Conservation (phyloP, 2,329 filamentous ascomycete genomes). For the Aspergillus fructus region DNA sequence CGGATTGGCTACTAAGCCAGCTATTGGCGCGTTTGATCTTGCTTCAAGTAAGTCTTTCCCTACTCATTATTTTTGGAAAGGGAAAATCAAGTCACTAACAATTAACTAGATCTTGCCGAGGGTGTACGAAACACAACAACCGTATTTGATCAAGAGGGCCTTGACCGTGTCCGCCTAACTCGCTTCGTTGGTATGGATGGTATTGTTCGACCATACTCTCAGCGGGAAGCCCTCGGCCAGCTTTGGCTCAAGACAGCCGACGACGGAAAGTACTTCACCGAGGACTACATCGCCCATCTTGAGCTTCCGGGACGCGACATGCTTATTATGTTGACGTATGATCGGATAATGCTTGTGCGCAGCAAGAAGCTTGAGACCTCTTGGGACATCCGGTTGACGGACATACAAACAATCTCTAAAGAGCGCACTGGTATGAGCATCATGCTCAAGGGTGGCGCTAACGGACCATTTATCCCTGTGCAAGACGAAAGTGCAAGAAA, state of each 20-base stretch:
- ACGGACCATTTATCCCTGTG: conserved; percentile 92
- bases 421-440: conserved; percentile 92
- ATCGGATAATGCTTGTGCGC: conserved; percentile 84
- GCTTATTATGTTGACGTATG: conserved; percentile 84
- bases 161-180: conserved; percentile 90
- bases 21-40: conserved; percentile 93
- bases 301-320: conserved; percentile 87
- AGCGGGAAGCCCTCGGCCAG: conserved; percentile 92
- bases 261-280: conserved; percentile 96
- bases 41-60: conserved; percentile 65
- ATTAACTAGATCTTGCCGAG: conserved; percentile 70
- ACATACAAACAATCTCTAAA: conserved; percentile 95
- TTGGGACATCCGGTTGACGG: conserved; percentile 95
- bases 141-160: conserved; percentile 90
- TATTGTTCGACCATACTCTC: conserved; percentile 89
- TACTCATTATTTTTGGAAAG: neutral
- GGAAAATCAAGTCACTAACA: conserved; percentile 9
- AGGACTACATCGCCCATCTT: conserved; percentile 94
- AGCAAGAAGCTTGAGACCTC: conserved; percentile 82
- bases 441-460: conserved; percentile 81
- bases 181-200: conserved; percentile 91
- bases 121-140: conserved; percentile 98
- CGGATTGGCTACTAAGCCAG: conserved; percentile 93
- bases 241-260: conserved; percentile 99
- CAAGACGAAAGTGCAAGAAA: conserved; percentile 76